Percentiles rank a stretch among this genome's conserved stretches.
Evolutionary conservation across 306 rosid genomes (phyloP).

Genomic region (Glycine tomentella): DNA sequence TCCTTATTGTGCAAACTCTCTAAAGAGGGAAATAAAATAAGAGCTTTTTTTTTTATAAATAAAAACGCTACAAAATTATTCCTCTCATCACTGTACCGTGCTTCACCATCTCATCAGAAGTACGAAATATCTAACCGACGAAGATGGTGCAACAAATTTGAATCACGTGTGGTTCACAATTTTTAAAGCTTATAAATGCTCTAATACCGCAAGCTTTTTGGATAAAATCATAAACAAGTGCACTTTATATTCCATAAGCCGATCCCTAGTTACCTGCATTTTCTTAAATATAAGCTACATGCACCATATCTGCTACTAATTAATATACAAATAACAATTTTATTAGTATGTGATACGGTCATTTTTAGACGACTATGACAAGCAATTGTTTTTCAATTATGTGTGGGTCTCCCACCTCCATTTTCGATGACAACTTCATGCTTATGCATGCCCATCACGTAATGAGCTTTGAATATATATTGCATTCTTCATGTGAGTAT

Average conservation of each 20-base stretch:
- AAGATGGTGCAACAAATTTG: neutral
- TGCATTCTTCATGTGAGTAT: slow-evolving; percentile 11
- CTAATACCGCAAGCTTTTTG: neutral
- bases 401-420: slow-evolving; percentile 43
- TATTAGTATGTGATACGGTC: slow-evolving; percentile 39
- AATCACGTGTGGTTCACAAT: neutral
- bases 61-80: slow-evolving; percentile 31
- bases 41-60: neutral
- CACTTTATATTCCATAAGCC: slow-evolving; percentile 10
- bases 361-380: slow-evolving; percentile 30
- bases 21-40: too few species aligned
- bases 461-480: slow-evolving; percentile 37
- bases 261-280: slow-evolving; percentile 34
- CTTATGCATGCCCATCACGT: slow-evolving; percentile 46
- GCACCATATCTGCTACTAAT: neutral
- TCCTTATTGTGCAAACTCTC: neutral
- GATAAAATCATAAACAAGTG: slow-evolving; percentile 31
- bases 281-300: slow-evolving; percentile 37
- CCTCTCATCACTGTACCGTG: slow-evolving; percentile 44
- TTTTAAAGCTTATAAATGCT: neutral
- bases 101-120: slow-evolving; percentile 37
- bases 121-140: slow-evolving; percentile 31
- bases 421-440: slow-evolving; percentile 18
- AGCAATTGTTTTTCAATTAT: neutral
- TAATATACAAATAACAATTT: neutral